Conservation (phyloP, 805 yeast genomes). For the Clavispora phyllophila region DNA sequence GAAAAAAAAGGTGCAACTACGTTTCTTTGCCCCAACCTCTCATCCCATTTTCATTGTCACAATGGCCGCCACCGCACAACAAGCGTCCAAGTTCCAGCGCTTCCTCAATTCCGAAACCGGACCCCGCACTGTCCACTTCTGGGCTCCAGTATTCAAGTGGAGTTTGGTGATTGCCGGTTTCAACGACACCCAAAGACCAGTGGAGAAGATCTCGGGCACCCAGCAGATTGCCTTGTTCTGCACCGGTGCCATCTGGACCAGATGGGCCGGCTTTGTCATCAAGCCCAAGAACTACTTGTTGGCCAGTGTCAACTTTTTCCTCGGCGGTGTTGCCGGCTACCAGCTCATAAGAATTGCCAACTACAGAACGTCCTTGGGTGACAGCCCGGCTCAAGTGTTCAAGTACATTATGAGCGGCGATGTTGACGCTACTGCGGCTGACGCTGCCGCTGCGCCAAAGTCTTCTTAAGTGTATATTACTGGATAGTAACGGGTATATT, state of each 20-base stretch:
- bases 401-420: slow-evolving; percentile 55
- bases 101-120: slow-evolving; percentile 87
- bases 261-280: slow-evolving; percentile 92
- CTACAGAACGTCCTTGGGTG: slow-evolving; percentile 65
- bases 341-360: slow-evolving; percentile 69
- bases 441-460: neutral
- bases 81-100: slow-evolving; percentile 56
- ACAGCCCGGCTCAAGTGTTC: slow-evolving; percentile 49
- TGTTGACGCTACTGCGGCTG: neutral
- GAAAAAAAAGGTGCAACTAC: neutral
- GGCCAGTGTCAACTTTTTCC: slow-evolving; percentile 91
- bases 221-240: slow-evolving; percentile 82
- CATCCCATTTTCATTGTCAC: slow-evolving; percentile 1
- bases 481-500: neutral
- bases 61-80: slow-evolving; percentile 27
- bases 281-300: slow-evolving; percentile 79
- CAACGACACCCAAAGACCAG: slow-evolving; percentile 83
- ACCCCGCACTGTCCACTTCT: slow-evolving; percentile 94
- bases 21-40: neutral
- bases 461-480: neutral
- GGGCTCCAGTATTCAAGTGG: slow-evolving; percentile 79
- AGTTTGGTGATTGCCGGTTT: slow-evolving; percentile 87
- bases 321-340: slow-evolving; percentile 83
- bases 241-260: slow-evolving; percentile 95
- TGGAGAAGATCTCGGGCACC: slow-evolving; percentile 84